These are phyloP conservation scores for Yarrowia alimentaria DNA, from an alignment of 805 yeast genomes.

Conservation along the genomic window DNA sequence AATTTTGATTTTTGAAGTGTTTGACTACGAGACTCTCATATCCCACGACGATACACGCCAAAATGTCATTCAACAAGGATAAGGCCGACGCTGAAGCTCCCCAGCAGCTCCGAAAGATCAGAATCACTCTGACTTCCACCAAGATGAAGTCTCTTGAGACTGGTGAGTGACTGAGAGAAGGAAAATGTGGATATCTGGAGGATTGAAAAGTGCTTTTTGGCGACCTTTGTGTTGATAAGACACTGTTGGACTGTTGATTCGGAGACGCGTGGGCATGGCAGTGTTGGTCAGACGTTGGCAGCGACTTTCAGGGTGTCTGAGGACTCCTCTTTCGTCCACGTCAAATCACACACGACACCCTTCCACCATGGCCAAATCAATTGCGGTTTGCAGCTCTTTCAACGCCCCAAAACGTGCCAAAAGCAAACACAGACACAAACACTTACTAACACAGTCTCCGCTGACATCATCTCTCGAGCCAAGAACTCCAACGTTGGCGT, in stretches of 20 bases:
- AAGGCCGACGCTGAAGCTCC: constrained; percentile 79
- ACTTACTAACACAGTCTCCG: constrained; percentile 59
- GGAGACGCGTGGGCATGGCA: too few relatives aligned
- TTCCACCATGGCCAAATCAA: too few relatives aligned
- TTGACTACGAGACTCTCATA: constrained; percentile 28
- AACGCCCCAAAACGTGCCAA: too few relatives aligned
- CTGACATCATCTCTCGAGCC: constrained; percentile 87
- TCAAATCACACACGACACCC: too few relatives aligned
- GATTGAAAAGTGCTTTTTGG: too few relatives aligned
- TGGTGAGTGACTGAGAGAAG: constrained; percentile 33
- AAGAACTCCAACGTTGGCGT: constrained; percentile 74
- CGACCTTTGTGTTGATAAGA: too few relatives aligned
- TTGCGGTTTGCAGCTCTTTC: too few relatives aligned
- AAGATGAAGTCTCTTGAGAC: constrained; percentile 97
- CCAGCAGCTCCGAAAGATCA: constrained; percentile 89
- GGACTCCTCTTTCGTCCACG: too few relatives aligned
- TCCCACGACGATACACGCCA: constrained; percentile 30
- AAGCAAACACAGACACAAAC: too few relatives aligned
- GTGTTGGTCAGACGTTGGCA: too few relatives aligned
- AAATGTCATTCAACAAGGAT: constrained; percentile 54
- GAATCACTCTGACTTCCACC: constrained; percentile 98
- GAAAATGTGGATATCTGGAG: neutral
- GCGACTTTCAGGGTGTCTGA: too few relatives aligned
- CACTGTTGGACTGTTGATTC: too few relatives aligned
- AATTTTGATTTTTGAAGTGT: constrained; percentile 26